These are phyloP conservation scores for slime mould (Dictyostelium discoideum) DNA, from an alignment of 78 protist species.

Conservation along the genomic window dicty_2.7 NC_007088.5:1594501-1595000, in stretches of 20 bases:
- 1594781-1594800: neutral
- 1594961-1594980: neutral
- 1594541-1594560: neutral
- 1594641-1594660: neutral
- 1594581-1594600: neutral
- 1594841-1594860: neutral
- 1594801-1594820: neutral
- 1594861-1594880: neutral
- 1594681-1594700: neutral
- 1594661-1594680: neutral
- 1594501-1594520: neutral
- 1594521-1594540: neutral
- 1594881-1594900: neutral
- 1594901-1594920: neutral
- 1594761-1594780: neutral
- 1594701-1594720: neutral
- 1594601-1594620: neutral
- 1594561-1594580: neutral
- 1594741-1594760: neutral
- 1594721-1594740: neutral
- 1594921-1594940: neutral
- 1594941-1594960: conserved; percentile 8
- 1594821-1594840: neutral
- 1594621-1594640: neutral
- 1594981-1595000: conserved; percentile 1